Base-by-base conservation (phyloP, 805 yeast genomes). In the Trichomonascus vanleenenianus region DNA sequence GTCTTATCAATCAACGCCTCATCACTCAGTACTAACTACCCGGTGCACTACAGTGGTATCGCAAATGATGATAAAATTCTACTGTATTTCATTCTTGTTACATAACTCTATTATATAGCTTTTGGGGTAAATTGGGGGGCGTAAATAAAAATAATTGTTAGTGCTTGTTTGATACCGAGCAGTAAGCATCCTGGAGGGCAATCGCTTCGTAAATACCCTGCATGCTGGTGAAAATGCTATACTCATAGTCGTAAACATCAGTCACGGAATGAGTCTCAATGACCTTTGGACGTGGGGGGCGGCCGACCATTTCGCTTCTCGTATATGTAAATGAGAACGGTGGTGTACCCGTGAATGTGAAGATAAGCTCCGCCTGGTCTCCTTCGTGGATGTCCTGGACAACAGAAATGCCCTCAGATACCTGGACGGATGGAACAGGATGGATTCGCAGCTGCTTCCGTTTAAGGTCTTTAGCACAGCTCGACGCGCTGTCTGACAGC, bases 181-280 rank as follows among this genome's bases (percentile, higher is more conserved):
- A 93, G 63, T 68, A 83, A 7, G 85, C 83, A 66, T 93, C 99
- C 39, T 78, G 77, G n/a, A 93, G 78, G 58, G 83, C 88, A 38
- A 87, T 75, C 4, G 97, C 97, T 63, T 89, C 96, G 59, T 93
- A 93, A 2, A 86, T 83, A 39, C 99, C 99, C 62, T 89, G 96
- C 52, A 86, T 67, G 54, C 85, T 83, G 1, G 95, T 91, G 57
- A 73, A 68, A 6, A 85, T 81, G 44, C 79, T 73, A 60, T 86
- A 79, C 55, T 81, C 85, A 57, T 79, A 67, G 2, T 76, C 82
- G 65, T 76, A 68, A 38, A 93, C 85, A 51, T 83, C 81, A 18
- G 71, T 59, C 22, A 78, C 79, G 14, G 69, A 58, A 43, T 65
- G 64, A 1, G 79, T 74, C 45, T 83, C 85, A 32, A 86, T 75